Evolutionary conservation across 495 filamentous ascomycete species (phyloP).

Genomic region (Jackrogersella minutella): DNA sequence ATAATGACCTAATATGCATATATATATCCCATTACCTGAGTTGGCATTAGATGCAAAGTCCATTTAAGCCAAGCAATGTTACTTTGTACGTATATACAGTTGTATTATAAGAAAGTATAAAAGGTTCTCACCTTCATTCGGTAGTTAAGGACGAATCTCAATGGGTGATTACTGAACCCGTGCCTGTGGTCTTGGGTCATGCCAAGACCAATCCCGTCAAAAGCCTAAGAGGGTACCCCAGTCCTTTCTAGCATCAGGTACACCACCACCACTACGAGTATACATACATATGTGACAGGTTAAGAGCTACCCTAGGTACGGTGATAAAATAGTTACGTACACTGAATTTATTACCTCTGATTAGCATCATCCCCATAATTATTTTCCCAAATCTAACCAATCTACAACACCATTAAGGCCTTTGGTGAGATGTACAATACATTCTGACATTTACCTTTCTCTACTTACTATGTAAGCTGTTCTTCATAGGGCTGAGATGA

Average conservation of each 20-base stretch:
- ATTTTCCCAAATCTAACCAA: no score
- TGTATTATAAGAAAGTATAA: slow-evolving; percentile 2
- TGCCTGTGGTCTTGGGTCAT: slow-evolving; percentile 42
- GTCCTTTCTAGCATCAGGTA: slow-evolving; percentile 19
- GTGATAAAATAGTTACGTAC: slow-evolving; percentile 33
- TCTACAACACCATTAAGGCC: no score
- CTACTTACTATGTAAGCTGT: neutral
- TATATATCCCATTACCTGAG: neutral
- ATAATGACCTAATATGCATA: no score
- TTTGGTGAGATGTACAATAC: neutral
- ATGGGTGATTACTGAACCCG: slow-evolving; percentile 40
- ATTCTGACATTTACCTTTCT: neutral
- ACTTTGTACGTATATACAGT: neutral
- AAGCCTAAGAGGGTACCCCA: slow-evolving; percentile 11
- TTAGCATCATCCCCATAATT: no score
- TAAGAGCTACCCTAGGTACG: no score
- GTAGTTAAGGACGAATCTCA: slow-evolving; percentile 29
- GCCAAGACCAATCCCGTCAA: slow-evolving; percentile 36
- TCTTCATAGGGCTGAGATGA: slow-evolving; percentile 42
- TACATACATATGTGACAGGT: slow-evolving; percentile 8
- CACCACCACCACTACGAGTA: slow-evolving; percentile 22
- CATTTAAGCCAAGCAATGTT: neutral
- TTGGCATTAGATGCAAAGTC: neutral
- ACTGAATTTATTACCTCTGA: neutral
- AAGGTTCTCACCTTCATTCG: slow-evolving; percentile 29